Conservation (phyloP, 768 basidiomycete genomes). For the Psilocybe cyanescens region DNA sequence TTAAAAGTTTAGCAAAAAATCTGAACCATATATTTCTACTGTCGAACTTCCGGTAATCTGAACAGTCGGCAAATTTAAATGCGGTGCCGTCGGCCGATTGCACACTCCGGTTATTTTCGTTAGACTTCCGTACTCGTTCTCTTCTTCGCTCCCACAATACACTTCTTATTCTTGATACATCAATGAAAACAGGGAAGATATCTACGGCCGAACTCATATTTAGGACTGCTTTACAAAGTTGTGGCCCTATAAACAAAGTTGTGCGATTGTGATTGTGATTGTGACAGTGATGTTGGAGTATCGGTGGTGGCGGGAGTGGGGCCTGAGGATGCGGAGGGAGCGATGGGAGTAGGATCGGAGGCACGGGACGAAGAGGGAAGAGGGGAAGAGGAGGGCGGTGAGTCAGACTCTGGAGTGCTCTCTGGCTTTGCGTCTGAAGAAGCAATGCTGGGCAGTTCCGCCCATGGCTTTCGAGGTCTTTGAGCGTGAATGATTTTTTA, state of each 20-base stretch:
- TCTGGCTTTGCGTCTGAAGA: not conserved
- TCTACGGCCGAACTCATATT: too few species aligned
- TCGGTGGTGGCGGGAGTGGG: not conserved
- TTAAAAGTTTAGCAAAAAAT: not conserved
- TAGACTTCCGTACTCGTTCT: too few species aligned
- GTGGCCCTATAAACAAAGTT: too few species aligned
- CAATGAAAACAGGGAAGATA: too few species aligned
- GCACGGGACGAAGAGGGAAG: not conserved
- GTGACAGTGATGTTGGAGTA: too few species aligned
- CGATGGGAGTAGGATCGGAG: not conserved
- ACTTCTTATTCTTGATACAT: too few species aligned
- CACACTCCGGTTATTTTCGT: too few species aligned
- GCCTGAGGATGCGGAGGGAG: not conserved
- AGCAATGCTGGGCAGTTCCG: slow-evolving; percentile 24
- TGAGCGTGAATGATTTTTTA: slow-evolving; percentile 61
- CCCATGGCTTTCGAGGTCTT: slow-evolving; percentile 77
- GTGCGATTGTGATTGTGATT: not conserved
- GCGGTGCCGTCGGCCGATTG: too few species aligned
- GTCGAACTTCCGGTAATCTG: too few species aligned
- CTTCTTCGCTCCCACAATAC: too few species aligned
- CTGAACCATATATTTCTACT: too few species aligned
- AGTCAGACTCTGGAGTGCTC: not conserved
- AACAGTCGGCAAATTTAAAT: not conserved
- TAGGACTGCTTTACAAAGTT: too few species aligned
- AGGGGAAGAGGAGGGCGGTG: slow-evolving; percentile 11